Conservation (phyloP, 2,329 filamentous ascomycete genomes). For the Exutisphaerella laricina region DNA sequence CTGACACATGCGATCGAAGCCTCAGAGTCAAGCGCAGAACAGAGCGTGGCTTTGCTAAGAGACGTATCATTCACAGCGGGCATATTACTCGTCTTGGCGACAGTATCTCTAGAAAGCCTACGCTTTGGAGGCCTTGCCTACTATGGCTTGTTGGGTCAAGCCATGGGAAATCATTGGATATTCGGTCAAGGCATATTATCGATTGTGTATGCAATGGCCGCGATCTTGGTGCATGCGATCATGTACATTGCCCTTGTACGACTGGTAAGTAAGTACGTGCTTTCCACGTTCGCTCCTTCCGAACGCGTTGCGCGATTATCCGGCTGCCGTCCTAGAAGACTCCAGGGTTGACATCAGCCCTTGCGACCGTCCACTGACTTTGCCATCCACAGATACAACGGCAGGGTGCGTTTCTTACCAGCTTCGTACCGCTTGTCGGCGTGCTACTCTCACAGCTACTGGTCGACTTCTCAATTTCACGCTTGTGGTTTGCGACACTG, state of each 20-base stretch:
- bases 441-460: conserved; percentile 28
- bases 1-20: conserved; percentile 24
- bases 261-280: conserved; percentile 34
- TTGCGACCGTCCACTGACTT: too few species aligned
- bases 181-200: conserved; percentile 22
- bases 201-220: conserved; percentile 18
- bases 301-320: too few species aligned
- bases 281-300: not conserved
- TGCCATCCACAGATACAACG: conserved; percentile 22
- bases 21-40: conserved; percentile 5
- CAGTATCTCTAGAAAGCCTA: conserved; percentile 26
- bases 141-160: conserved; percentile 20
- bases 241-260: conserved; percentile 24
- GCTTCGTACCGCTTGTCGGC: conserved; percentile 26
- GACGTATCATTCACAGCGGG: conserved; percentile 29
- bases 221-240: conserved; percentile 22
- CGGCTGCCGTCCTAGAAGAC: too few species aligned
- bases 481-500: conserved; percentile 31
- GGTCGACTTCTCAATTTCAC: conserved; percentile 23
- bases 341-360: too few species aligned
- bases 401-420: conserved; percentile 25
- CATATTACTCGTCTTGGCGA: conserved; percentile 23
- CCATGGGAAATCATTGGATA: conserved; percentile 21
- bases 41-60: conserved; percentile 22
- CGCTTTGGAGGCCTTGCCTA: conserved; percentile 25